Evolutionary conservation across 106 monocot species (phyloP), one percentile per base, ranked within the genome.

Genomic region (Phalaenopsis equestris): DNA sequence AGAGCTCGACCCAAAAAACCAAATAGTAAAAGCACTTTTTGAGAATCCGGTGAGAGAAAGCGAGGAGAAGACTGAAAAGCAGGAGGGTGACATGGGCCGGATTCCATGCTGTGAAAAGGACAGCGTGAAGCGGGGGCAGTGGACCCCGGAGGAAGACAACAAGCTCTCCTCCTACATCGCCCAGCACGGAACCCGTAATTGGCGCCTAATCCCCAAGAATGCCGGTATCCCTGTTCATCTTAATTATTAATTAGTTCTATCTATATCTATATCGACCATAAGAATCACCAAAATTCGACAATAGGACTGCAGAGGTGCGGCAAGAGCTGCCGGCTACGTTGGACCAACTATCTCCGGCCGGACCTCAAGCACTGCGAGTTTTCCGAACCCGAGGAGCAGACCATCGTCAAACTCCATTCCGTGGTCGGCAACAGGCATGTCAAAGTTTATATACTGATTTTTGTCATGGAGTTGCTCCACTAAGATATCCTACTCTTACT

Each of bases 71-170:
- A 30, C 30, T 0, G 30, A 30, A 30, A 30, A 70, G 70, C 14
- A 39, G 37, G 37, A 38, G 57, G 42, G 30, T 2, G 19, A 73
- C 52, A 98, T 98, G 98, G 98, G 94, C 8, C 88, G 98, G 82
- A 87, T 94, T 41, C 94, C 98, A 0, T 98, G 98, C 82, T 98
- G 98, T 41, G 98, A 98, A 87, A 98, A 91, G 90, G 98, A 94
- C 72, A 94, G 79, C 72, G 98, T 94, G 30, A 98, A 94, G 84
- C 86, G 91, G 46, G 98, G 98, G 6, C 98, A 98, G 88, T 98
- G 98, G 94, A 98, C 98, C 5, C 94, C 90, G 10, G 98, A 98
- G 64, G 98, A 98, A 57, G 98, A 98, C 80, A 98, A 85, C 88
- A 92, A 94, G 87, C 98, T 98, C 72, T 87, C 94, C 68, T 89